Evolutionary conservation across 768 basidiomycete species (phyloP).

Genomic region (Pleurotus ostreatus): DNA sequence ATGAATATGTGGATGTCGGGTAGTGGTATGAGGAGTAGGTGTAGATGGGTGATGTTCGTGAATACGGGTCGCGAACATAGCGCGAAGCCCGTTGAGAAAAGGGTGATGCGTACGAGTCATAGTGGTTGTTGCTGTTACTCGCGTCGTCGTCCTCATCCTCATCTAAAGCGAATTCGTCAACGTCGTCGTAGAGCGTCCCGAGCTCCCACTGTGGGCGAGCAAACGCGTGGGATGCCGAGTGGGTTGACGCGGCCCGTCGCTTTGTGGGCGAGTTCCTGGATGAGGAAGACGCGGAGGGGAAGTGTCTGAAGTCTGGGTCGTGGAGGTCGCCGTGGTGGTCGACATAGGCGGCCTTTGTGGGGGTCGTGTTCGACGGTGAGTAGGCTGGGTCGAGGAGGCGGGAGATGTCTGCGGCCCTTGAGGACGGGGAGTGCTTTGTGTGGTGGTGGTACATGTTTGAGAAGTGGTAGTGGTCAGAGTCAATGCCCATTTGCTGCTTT

Average conservation of each 20-base stretch:
- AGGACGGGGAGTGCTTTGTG: constrained; percentile 18
- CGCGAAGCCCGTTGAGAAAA: constrained; percentile 2
- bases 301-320: constrained; percentile 66
- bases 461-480: constrained; percentile 2
- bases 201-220: constrained; percentile 5
- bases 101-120: constrained; percentile 9
- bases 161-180: constrained; percentile 19
- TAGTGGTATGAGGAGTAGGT: constrained; percentile 6
- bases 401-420: constrained; percentile 48
- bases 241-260: neutral
- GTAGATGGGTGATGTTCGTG: constrained; percentile 6
- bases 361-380: constrained; percentile 26
- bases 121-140: constrained; percentile 13
- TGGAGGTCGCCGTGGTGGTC: constrained; percentile 61
- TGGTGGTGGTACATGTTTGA: constrained; percentile 2
- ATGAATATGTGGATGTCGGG: constrained; percentile 7
- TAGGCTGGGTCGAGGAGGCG: constrained; percentile 66
- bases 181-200: constrained; percentile 25
- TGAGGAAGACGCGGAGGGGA: constrained; percentile 33
- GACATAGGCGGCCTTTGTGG: constrained; percentile 41
- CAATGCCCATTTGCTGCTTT: neutral
- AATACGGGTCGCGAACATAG: constrained; percentile 7
- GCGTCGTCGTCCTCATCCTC: constrained; percentile 23
- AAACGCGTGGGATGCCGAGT: constrained; percentile 1
- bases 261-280: constrained; percentile 9